These are phyloP conservation scores for Triglochin maritima DNA, from an alignment of 106 monocot species.

Conservation along the genomic window DNA sequence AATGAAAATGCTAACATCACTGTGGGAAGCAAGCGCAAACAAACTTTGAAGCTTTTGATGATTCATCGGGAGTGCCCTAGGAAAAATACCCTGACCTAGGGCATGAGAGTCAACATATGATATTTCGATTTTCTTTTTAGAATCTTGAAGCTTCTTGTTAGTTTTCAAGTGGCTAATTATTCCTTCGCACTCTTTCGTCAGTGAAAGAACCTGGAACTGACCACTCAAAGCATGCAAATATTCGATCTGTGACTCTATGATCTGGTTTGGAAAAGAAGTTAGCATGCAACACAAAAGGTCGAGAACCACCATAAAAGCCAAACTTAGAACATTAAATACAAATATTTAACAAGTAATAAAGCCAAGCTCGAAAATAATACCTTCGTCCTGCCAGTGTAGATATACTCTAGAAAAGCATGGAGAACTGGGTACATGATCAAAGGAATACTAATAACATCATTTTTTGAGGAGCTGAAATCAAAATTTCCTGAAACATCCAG, in stretches of 20 bases:
- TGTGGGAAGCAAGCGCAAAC: slow-evolving; percentile 48
- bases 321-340: background rate
- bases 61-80: slow-evolving; percentile 34
- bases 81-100: slow-evolving; percentile 33
- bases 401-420: slow-evolving; percentile 68
- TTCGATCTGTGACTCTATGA: slow-evolving; percentile 46
- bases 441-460: slow-evolving; percentile 44
- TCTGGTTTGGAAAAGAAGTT: slow-evolving; percentile 20
- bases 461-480: slow-evolving; percentile 18
- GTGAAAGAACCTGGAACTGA: slow-evolving; percentile 48
- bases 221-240: slow-evolving; percentile 39
- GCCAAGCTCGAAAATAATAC: slow-evolving; percentile 12
- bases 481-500: slow-evolving; percentile 55
- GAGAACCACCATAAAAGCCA: background rate
- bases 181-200: slow-evolving; percentile 56
- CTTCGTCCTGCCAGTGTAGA: slow-evolving; percentile 64
- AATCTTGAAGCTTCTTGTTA: slow-evolving; percentile 34
- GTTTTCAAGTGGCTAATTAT: slow-evolving; percentile 39
- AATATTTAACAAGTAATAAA: background rate
- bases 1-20: slow-evolving; percentile 67
- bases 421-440: slow-evolving; percentile 48
- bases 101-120: slow-evolving; percentile 11
- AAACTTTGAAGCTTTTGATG: slow-evolving; percentile 48
- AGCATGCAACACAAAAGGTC: slow-evolving; percentile 4
- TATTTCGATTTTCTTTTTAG: slow-evolving; percentile 54